Evolutionary conservation across 768 basidiomycete species (phyloP).

Genomic region (Calocera cornea): DNA sequence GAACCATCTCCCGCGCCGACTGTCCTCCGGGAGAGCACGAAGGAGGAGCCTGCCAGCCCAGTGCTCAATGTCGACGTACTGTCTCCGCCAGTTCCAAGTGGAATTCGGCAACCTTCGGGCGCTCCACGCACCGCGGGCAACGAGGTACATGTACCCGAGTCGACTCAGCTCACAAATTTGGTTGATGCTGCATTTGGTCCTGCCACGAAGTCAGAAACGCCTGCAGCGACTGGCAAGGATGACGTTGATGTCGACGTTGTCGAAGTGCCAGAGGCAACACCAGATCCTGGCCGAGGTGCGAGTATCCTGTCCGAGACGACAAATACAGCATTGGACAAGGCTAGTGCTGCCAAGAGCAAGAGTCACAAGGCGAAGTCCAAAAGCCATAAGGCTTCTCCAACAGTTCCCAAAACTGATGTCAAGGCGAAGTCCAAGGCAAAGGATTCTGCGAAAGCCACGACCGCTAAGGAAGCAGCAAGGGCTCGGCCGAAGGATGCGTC

Average conservation of each 20-base stretch:
- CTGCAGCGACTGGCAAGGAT: neutral
- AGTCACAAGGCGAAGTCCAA: neutral
- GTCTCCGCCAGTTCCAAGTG: neutral
- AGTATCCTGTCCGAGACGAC: neutral
- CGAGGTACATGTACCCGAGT: neutral
- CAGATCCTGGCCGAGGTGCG: neutral
- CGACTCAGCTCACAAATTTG: neutral
- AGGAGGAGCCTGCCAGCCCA: neutral
- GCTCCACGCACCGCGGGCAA: neutral
- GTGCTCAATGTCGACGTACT: neutral
- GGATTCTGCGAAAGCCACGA: neutral
- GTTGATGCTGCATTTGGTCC: neutral
- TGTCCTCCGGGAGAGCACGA: neutral
- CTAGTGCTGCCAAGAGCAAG: neutral
- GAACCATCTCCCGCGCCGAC: neutral
- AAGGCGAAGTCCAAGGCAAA: neutral
- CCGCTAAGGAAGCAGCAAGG: neutral
- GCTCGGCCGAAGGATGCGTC: neutral
- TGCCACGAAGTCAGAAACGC: neutral
- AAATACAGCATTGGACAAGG: neutral
- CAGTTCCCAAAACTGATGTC: neutral
- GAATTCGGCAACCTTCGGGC: neutral
- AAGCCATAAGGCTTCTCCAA: neutral
- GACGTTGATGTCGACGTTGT: neutral
- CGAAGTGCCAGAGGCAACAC: neutral